These are phyloP conservation scores for Cyclotella baltica DNA, from an alignment of 108 stramenopile species.

Conservation along the genomic window DNA sequence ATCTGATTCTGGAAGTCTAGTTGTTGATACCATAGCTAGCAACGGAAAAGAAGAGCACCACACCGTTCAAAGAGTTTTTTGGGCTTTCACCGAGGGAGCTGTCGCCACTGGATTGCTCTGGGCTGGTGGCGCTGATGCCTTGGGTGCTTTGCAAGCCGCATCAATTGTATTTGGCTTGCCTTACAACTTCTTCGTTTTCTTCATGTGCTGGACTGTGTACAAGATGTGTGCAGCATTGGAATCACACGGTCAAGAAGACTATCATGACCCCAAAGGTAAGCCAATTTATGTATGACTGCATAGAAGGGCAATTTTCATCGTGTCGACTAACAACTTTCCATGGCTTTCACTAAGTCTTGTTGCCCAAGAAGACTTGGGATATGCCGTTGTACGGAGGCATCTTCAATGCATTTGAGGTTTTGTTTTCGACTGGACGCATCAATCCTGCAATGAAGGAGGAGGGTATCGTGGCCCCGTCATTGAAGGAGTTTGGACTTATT, in stretches of 20 bases:
- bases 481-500: conserved; percentile 17
- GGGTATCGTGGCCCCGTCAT: conserved; percentile 29
- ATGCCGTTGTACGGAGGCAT: conserved; percentile 58
- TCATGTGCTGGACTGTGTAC: conserved; percentile 49
- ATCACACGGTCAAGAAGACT: not conserved
- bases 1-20: conserved; percentile 72
- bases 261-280: not conserved
- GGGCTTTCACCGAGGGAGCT: conserved; percentile 70
- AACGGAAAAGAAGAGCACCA: conserved; percentile 64
- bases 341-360: too few relatives aligned
- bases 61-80: conserved; percentile 68
- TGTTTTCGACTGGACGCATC: conserved; percentile 41
- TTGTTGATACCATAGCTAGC: conserved; percentile 66
- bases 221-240: conserved; percentile 38
- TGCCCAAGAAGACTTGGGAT: conserved; percentile 21
- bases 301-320: too few relatives aligned
- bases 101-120: conserved; percentile 62
- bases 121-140: conserved; percentile 52
- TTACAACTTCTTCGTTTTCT: conserved; percentile 54
- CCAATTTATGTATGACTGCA: too few relatives aligned
- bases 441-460: conserved; percentile 12
- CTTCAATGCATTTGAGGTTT: conserved; percentile 56
- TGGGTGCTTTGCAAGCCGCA: conserved; percentile 63
- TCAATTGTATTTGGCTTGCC: conserved; percentile 68
- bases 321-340: too few relatives aligned